Percentiles rank a stretch among this genome's conserved stretches.
phyloP scores from a whole-genome alignment of 306 rosid species.

The Lagenaria siceraria region DNA sequence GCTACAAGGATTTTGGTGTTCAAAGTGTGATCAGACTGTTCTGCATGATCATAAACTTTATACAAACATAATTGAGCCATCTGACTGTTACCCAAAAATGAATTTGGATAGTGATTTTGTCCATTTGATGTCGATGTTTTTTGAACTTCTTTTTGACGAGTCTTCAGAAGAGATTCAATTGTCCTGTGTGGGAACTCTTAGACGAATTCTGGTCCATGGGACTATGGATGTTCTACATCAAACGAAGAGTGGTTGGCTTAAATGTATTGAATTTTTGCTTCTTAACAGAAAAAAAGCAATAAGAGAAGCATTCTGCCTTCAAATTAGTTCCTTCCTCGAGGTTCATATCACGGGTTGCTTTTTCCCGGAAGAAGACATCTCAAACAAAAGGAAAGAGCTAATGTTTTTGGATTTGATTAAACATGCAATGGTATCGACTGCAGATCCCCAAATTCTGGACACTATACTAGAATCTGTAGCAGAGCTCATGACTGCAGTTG shows the following conservation, averaged over 20 bases:
- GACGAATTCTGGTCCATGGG: conserved; percentile 60
- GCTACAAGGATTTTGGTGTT: conserved; percentile 78
- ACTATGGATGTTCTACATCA: conserved; percentile 26
- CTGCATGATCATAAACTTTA: conserved; percentile 16
- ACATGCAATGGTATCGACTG: conserved; percentile 36
- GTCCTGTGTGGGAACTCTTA: conserved; percentile 54
- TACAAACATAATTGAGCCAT: conserved; percentile 25
- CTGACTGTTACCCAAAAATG: conserved; percentile 20
- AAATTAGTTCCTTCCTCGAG: conserved; percentile 58
- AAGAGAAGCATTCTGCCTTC: conserved; percentile 80
- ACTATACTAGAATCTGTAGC: conserved; percentile 72
- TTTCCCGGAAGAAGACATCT: conserved; percentile 31
- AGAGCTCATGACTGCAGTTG: conserved; percentile 67
- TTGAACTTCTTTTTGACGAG: conserved; percentile 65
- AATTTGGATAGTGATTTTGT: conserved; percentile 33
- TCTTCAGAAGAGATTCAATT: conserved; percentile 80
- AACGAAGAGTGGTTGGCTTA: conserved; percentile 50
- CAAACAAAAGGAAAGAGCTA: conserved; percentile 42
- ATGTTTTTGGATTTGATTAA: conserved; percentile 44
- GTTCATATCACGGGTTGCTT: conserved; percentile 37
- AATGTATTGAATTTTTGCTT: conserved; percentile 48
- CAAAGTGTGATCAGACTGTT: conserved; percentile 53
- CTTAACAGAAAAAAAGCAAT: conserved; percentile 42
- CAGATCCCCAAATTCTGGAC: conserved; percentile 46
- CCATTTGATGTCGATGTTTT: conserved; percentile 46